Conservation (phyloP, 2,329 filamentous ascomycete species). For the Elsinoe ampelina region DNA sequence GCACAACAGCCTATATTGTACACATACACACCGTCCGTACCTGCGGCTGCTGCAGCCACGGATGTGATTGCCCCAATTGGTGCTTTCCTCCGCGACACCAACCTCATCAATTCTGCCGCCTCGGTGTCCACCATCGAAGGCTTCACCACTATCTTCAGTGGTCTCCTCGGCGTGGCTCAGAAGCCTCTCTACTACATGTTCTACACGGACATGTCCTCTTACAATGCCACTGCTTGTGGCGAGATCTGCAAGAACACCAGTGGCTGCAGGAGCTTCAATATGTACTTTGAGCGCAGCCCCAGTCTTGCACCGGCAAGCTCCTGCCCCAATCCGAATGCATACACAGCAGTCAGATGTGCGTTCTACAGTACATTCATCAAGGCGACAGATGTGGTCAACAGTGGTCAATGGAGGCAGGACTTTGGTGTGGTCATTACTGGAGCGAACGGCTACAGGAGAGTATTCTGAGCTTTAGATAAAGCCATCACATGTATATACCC, state of each 20-base stretch:
- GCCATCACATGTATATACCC: background rate
- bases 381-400: conserved; percentile 21
- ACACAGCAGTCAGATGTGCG: conserved; percentile 13
- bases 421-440: conserved; percentile 29
- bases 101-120: background rate
- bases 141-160: conserved; percentile 3
- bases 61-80: conserved; percentile 3
- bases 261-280: conserved; percentile 19
- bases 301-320: conserved; percentile 13
- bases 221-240: conserved; percentile 16
- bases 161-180: conserved; percentile 6
- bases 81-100: background rate
- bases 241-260: conserved; percentile 16
- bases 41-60: background rate
- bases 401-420: conserved; percentile 21
- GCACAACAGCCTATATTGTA: background rate
- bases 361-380: conserved; percentile 13
- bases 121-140: background rate
- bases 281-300: conserved; percentile 18
- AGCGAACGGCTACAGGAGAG: conserved; percentile 30
- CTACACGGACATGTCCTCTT: conserved; percentile 15
- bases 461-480: background rate
- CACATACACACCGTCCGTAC: conserved; percentile 2
- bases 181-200: conserved; percentile 17
- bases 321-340: conserved; percentile 23